Conservation (phyloP, 2,329 filamentous ascomycete genomes). For the Tolypocladium sp. region DNA sequence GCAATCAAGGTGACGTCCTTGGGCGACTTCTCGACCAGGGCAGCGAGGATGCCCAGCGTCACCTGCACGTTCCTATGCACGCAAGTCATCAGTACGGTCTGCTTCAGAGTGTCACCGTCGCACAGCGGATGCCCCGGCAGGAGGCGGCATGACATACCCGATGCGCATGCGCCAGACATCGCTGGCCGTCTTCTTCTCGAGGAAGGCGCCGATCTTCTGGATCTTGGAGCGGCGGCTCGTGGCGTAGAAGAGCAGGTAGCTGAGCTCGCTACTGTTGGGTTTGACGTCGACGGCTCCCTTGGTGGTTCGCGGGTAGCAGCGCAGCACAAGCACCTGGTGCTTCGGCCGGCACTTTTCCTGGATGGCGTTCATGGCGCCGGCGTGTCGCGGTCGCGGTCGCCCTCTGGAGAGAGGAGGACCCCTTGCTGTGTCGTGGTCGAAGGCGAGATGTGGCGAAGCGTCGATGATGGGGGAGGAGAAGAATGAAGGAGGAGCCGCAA, state of each 20-base stretch:
- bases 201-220: slow-evolving; percentile 87
- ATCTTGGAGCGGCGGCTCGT: slow-evolving; percentile 91
- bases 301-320: slow-evolving; percentile 89
- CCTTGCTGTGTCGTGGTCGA: neutral
- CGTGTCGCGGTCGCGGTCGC: neutral
- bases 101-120: neutral
- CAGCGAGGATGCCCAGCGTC: slow-evolving; percentile 83
- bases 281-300: slow-evolving; percentile 90
- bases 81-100: neutral
- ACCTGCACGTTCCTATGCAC: slow-evolving; percentile 74
- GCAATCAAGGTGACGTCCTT: slow-evolving; percentile 87
- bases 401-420: neutral
- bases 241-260: slow-evolving; percentile 93
- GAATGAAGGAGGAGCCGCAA: neutral
- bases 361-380: slow-evolving; percentile 48
- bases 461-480: neutral
- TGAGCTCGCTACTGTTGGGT: slow-evolving; percentile 92
- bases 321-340: slow-evolving; percentile 91
- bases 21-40: slow-evolving; percentile 85
- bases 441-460: neutral
- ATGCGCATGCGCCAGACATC: slow-evolving; percentile 86
- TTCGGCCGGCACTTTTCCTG: slow-evolving; percentile 73
- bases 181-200: slow-evolving; percentile 86
- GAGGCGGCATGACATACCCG: slow-evolving; percentile 46
- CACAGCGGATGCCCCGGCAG: neutral